A percentile compares a stretch with the other conserved stretches of the same genome.
These are phyloP conservation scores for Dendrobium catenatum DNA, from an alignment of 106 monocot species.

Conservation along the genomic window DNA sequence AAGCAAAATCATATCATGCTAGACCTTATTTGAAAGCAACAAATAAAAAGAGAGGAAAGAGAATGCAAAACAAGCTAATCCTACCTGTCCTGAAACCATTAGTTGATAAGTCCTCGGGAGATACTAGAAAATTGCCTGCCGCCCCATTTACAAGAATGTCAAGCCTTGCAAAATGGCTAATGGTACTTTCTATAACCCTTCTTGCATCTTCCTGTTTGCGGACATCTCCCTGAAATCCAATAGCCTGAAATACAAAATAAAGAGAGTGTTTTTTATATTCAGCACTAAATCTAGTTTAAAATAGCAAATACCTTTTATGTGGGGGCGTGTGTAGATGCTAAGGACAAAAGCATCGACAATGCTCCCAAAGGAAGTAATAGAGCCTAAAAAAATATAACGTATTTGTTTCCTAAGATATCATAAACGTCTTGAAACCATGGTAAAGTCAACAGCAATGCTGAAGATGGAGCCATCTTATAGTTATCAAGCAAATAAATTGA, in stretches of 20 bases:
- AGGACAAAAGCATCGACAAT: too few species aligned
- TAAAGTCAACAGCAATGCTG: too few species aligned
- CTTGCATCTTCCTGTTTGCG: constrained; percentile 74
- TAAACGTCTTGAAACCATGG: too few species aligned
- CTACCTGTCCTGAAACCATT: constrained; percentile 85
- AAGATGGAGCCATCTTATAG: too few species aligned
- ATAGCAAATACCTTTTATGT: too few species aligned
- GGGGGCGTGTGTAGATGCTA: too few species aligned
- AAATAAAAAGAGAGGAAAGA: background rate
- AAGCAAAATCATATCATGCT: background rate
- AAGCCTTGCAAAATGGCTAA: constrained; percentile 72
- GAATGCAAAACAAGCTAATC: background rate
- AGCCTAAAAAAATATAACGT: too few species aligned
- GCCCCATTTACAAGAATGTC: constrained; percentile 98
- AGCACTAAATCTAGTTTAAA: too few species aligned
- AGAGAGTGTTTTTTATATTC: background rate
- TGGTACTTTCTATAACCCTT: constrained; percentile 52
- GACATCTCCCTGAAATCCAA: constrained; percentile 86
- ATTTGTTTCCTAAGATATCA: too few species aligned
- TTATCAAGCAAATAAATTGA: too few species aligned
- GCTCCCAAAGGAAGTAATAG: too few species aligned
- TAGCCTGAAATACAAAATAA: constrained; percentile 32
- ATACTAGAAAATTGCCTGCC: constrained; percentile 86
- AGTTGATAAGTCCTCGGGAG: constrained; percentile 81
- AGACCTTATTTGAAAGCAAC: background rate